These are phyloP conservation scores for Epichloe uncinata DNA, from an alignment of 2,329 filamentous ascomycete species.

Conservation along the genomic window DNA sequence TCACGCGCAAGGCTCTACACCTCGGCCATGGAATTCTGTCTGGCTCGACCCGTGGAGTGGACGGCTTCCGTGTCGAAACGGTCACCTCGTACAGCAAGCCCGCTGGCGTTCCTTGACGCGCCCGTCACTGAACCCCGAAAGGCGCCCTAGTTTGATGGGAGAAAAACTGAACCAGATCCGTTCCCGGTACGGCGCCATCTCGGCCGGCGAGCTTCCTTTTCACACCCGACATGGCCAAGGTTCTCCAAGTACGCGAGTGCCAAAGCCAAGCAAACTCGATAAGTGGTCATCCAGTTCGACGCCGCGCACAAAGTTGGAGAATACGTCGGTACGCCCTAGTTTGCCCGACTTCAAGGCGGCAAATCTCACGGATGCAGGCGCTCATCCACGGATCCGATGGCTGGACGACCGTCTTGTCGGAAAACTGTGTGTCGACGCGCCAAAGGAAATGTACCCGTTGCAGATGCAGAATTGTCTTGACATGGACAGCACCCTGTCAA, in stretches of 20 bases:
- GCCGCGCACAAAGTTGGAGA: constrained; percentile 42
- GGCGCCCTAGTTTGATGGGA: constrained; percentile 41
- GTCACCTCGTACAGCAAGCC: constrained; percentile 62
- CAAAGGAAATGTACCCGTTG: too few species aligned
- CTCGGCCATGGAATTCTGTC: too few species aligned
- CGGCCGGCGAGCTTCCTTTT: constrained; percentile 55
- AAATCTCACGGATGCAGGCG: too few species aligned
- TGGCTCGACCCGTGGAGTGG: constrained; percentile 34
- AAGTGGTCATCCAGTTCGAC: constrained; percentile 57
- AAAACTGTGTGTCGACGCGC: too few species aligned
- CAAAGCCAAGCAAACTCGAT: constrained; percentile 43
- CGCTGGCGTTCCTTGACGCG: constrained; percentile 42
- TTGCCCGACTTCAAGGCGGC: too few species aligned
- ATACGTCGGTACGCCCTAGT: constrained; percentile 21
- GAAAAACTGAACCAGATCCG: constrained; percentile 53
- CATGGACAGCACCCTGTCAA: too few species aligned
- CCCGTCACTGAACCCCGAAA: constrained; percentile 33
- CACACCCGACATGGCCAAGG: constrained; percentile 43
- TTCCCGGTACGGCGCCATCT: constrained; percentile 50
- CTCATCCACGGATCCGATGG: too few species aligned
- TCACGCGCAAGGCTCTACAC: too few species aligned
- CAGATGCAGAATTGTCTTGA: too few species aligned
- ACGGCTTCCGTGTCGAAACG: constrained; percentile 63
- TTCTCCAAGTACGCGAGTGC: constrained; percentile 46
- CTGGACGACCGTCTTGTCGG: too few species aligned